Evolutionary conservation across 106 monocot genomes (phyloP).

Genomic region (Dendrobium nobile): DNA sequence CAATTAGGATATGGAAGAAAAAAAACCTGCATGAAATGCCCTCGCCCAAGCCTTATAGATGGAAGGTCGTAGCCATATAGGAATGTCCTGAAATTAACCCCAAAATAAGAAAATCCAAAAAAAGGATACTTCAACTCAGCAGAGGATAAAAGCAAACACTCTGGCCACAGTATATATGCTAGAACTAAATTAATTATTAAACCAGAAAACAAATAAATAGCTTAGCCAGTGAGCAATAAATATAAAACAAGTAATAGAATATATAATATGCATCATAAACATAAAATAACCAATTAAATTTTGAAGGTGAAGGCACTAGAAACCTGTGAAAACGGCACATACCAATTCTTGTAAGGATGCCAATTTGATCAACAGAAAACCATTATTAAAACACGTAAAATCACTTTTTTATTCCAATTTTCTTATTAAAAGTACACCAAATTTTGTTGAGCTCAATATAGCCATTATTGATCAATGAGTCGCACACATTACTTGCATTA

Average conservation of each 20-base stretch:
- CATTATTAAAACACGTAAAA: neutral
- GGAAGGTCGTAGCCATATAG: constrained; percentile 52
- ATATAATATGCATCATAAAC: neutral
- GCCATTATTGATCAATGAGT: neutral
- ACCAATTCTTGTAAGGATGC: neutral
- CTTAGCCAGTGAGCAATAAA: neutral
- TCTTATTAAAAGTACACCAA: neutral
- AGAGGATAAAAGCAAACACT: neutral
- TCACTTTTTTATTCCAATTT: neutral
- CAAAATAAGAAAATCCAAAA: neutral
- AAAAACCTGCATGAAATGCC: constrained; percentile 82
- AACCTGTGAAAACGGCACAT: neutral
- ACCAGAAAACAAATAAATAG: neutral
- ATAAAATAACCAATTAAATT: neutral
- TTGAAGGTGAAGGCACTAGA: neutral
- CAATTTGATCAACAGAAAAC: neutral
- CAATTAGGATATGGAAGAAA: constrained; percentile 4
- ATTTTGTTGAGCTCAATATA: neutral
- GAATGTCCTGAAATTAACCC: constrained; percentile 55
- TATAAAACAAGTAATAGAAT: neutral
- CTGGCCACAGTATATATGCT: neutral
- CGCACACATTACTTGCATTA: neutral
- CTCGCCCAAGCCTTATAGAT: constrained; percentile 88
- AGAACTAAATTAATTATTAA: neutral
- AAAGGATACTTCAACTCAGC: neutral